phyloP scores from a whole-genome alignment of 305 asterid species.

The Solanum aculeatissimum region DNA sequence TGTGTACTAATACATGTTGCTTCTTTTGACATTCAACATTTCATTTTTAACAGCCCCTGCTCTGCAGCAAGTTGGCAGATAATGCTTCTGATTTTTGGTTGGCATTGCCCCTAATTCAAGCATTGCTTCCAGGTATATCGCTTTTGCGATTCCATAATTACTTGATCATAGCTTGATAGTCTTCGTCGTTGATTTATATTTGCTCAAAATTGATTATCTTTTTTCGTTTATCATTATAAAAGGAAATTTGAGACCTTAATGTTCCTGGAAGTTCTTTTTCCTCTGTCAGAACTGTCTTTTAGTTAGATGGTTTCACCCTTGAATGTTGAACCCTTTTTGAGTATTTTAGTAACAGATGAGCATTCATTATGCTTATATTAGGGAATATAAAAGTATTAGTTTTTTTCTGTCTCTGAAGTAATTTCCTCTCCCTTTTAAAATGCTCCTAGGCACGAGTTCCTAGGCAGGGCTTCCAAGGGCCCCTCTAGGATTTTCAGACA shows the following conservation, averaged over 20 bases:
- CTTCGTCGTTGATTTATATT: background rate
- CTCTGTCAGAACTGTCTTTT: background rate
- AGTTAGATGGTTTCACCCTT: background rate
- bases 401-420: too few relatives aligned
- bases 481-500: too few relatives aligned
- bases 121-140: conserved; percentile 83
- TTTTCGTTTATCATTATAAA: background rate
- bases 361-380: background rate
- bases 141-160: conserved; percentile 8
- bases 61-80: conserved; percentile 86
- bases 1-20: background rate
- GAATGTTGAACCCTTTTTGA: background rate
- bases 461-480: too few relatives aligned
- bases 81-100: conserved; percentile 60
- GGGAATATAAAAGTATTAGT: too few relatives aligned
- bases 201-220: background rate
- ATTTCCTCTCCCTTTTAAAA: too few relatives aligned
- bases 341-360: background rate
- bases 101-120: conserved; percentile 85
- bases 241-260: background rate
- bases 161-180: conserved; percentile 2
- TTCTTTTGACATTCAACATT: conserved; percentile 3
- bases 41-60: conserved; percentile 52
- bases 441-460: too few relatives aligned
- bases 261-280: background rate